Percentiles rank a stretch among this genome's conserved stretches.
phyloP scores from a whole-genome alignment of 306 rosid genomes.

The Pterocarpus macrocarpus region DNA sequence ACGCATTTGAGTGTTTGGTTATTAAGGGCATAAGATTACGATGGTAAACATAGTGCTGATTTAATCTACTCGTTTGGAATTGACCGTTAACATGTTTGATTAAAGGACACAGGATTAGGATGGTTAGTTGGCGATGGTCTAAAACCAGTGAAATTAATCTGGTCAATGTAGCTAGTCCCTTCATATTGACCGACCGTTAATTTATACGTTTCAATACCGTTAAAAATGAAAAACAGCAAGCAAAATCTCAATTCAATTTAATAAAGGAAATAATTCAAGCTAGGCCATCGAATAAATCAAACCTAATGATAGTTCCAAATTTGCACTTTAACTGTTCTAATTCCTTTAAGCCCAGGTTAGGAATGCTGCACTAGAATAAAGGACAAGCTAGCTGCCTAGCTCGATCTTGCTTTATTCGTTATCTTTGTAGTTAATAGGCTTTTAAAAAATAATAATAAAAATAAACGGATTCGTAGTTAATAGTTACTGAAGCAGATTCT shows the following conservation, averaged over 20 bases:
- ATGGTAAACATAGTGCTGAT: neutral
- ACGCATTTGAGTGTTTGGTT: neutral
- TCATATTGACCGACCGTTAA: neutral
- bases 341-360: neutral
- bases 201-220: neutral
- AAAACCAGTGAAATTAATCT: neutral
- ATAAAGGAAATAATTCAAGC: neutral
- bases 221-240: neutral
- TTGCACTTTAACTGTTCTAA: neutral
- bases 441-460: too few relatives aligned
- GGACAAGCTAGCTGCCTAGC: neutral
- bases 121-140: neutral
- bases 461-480: neutral
- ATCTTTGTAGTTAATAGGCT: too few relatives aligned
- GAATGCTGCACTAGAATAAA: slow-evolving; percentile 9
- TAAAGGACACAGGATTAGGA: neutral
- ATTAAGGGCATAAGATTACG: neutral
- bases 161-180: neutral
- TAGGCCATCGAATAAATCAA: neutral
- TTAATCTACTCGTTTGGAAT: neutral
- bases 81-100: neutral
- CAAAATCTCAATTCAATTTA: neutral
- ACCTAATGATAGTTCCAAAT: neutral
- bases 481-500: neutral
- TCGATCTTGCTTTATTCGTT: neutral